Conservation (phyloP, 768 basidiomycete genomes). For the Russula lepida region DNA sequence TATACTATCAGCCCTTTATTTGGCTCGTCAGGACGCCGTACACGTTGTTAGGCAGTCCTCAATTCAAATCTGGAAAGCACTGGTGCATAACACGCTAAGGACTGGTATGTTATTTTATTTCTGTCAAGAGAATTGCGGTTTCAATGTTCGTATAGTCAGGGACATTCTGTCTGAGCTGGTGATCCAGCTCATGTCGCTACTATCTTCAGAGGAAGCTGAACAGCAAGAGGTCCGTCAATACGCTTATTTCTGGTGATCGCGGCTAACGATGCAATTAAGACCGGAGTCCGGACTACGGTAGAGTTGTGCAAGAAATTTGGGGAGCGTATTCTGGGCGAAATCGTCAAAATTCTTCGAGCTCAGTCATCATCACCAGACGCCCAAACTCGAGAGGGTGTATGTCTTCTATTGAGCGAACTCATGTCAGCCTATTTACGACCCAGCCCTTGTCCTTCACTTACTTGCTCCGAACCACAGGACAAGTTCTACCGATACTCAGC, state of each 20-base stretch:
- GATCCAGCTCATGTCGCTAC: conserved; percentile 62
- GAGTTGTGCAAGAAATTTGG: conserved; percentile 95
- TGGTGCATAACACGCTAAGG: conserved; percentile 89
- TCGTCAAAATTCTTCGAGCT: conserved; percentile 68
- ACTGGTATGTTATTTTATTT: conserved; percentile 50
- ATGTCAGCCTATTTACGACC: conserved; percentile 45
- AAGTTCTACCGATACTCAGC: conserved; percentile 72
- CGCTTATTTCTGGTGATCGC: not conserved
- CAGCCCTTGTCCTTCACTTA: not conserved
- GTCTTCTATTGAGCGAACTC: conserved; percentile 78
- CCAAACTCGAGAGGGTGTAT: conserved; percentile 73
- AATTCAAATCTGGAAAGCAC: conserved; percentile 95
- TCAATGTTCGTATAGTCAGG: conserved; percentile 44
- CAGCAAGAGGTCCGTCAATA: conserved; percentile 67
- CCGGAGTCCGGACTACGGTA: conserved; percentile 75
- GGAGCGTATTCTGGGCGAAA: conserved; percentile 79
- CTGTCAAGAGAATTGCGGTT: not conserved
- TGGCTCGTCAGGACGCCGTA: conserved; percentile 90
- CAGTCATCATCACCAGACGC: conserved; percentile 55
- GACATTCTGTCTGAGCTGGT: conserved; percentile 87
- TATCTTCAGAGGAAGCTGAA: conserved; percentile 73
- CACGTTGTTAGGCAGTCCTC: conserved; percentile 83
- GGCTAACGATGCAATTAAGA: conserved; percentile 37
- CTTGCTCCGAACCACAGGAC: conserved; percentile 43
- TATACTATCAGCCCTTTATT: conserved; percentile 82